Evolutionary conservation across 345 rosid species (phyloP).

Genomic region (Eucalyptus curtisii): DNA sequence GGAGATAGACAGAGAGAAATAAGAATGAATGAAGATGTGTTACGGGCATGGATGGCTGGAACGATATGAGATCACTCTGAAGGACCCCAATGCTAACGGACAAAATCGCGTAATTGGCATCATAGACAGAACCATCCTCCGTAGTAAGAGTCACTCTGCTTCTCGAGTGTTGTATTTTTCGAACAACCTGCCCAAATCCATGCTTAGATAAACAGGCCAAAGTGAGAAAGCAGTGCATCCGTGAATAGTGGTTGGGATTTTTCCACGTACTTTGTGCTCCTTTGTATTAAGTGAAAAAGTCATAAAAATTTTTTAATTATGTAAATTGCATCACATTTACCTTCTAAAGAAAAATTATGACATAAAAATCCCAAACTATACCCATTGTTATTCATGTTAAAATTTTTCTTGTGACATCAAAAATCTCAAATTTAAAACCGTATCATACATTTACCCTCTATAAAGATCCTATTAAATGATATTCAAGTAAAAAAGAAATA

Average conservation of each 20-base stretch:
- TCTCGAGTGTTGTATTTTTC: constrained; percentile 81
- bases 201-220: constrained; percentile 7
- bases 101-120: constrained; percentile 77
- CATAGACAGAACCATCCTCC: constrained; percentile 78
- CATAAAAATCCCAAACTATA: not conserved
- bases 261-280: not conserved
- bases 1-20: not conserved
- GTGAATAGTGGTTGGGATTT: constrained; percentile 1
- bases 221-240: constrained; percentile 16
- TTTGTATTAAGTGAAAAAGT: not conserved
- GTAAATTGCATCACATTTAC: not conserved
- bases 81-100: constrained; percentile 95
- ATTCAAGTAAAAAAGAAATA: too few species aligned
- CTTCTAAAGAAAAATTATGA: too few species aligned
- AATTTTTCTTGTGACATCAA: not conserved
- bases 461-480: too few species aligned
- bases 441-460: too few species aligned
- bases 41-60: constrained; percentile 87
- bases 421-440: too few species aligned
- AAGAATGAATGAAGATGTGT: not conserved
- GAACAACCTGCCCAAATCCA: constrained; percentile 64
- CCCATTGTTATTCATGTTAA: accelerated
- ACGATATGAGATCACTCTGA: constrained; percentile 76
- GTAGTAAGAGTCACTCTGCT: constrained; percentile 74
- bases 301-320: too few species aligned